phyloP scores from a whole-genome alignment of 1,284 basidiomycete species.

The Dichomitus squalens region DNA sequence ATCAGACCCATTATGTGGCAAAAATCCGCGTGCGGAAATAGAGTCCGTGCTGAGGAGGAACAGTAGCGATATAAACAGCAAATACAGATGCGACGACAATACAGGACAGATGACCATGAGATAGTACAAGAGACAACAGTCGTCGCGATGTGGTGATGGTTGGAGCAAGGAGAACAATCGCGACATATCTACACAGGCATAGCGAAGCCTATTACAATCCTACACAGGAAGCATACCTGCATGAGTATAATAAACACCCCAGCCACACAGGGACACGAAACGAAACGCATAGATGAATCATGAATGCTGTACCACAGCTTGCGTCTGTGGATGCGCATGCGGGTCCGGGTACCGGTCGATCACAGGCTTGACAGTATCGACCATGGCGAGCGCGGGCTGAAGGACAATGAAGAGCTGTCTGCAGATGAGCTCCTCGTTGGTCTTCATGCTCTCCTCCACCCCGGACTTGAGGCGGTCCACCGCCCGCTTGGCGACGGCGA shows the following conservation, averaged over 20 bases:
- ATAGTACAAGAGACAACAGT: background rate
- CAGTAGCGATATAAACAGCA: background rate
- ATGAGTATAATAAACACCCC: background rate
- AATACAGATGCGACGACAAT: background rate
- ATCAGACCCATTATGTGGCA: no score
- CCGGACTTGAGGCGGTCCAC: constrained; percentile 8
- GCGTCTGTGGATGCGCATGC: constrained; percentile 8
- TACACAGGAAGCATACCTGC: background rate
- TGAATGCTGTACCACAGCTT: background rate
- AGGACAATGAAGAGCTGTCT: constrained; percentile 9
- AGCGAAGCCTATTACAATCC: background rate
- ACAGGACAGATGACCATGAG: background rate
- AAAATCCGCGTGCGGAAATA: background rate
- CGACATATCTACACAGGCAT: background rate
- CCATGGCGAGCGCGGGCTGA: constrained; percentile 10
- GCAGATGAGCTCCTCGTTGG: constrained; percentile 17
- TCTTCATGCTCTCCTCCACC: constrained; percentile 12
- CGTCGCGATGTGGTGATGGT: no score
- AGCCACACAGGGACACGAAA: background rate
- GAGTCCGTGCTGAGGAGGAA: background rate
- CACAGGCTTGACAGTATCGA: constrained; percentile 6
- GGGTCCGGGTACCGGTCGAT: constrained; percentile 8
- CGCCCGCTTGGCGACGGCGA: constrained; percentile 5
- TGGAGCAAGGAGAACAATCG: background rate
- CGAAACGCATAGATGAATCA: background rate